These are phyloP conservation scores for Debaryomyces coudertii DNA, from an alignment of 1,139 yeast species.

Conservation along the genomic window DNA sequence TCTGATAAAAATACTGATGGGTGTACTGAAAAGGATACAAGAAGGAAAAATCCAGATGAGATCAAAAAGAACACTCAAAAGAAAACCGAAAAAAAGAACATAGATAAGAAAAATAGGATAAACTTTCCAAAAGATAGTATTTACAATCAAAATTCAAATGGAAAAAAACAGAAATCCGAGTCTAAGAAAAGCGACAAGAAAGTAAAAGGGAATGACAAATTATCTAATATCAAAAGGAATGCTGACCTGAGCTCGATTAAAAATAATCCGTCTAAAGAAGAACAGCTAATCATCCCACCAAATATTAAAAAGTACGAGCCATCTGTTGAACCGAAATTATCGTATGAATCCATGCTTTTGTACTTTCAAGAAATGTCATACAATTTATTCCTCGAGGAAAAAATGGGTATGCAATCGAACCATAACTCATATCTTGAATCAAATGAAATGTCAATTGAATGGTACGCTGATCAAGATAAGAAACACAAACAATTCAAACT, in stretches of 20 bases:
- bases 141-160: neutral
- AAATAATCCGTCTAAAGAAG: conserved; percentile 1
- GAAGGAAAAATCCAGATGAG: neutral
- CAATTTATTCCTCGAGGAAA: conserved; percentile 65
- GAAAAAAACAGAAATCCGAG: neutral
- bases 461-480: conserved; percentile 54
- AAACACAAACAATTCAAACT: conserved; percentile 43
- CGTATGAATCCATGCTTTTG: conserved; percentile 51
- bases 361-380: conserved; percentile 63
- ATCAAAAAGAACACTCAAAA: neutral
- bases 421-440: conserved; percentile 42
- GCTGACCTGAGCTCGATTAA: neutral
- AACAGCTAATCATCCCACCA: conserved; percentile 25
- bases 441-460: conserved; percentile 47
- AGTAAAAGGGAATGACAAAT: neutral
- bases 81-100: neutral
- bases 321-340: conserved; percentile 42
- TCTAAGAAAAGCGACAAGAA: neutral
- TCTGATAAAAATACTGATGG: neutral
- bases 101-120: neutral
- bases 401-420: conserved; percentile 45
- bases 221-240: neutral
- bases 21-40: neutral
- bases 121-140: neutral
- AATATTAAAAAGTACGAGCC: conserved; percentile 33